Conservation (phyloP, 2,329 filamentous ascomycete species). For the Cordyceps cateniannulata region DNA sequence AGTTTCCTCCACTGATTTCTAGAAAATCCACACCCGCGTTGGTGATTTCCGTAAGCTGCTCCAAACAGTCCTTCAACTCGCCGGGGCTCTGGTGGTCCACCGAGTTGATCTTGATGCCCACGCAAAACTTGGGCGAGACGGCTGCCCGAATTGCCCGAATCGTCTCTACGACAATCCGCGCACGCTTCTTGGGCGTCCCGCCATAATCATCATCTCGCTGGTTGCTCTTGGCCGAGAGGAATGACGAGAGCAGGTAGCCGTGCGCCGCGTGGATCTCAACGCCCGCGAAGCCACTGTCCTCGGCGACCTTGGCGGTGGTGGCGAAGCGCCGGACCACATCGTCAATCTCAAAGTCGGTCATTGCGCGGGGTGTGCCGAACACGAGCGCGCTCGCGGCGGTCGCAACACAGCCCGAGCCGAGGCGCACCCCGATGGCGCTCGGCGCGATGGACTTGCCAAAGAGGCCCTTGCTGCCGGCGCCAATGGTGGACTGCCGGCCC, state of each 20-base stretch:
- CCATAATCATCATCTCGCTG: conserved; percentile 49
- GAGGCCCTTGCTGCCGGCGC: conserved; percentile 29
- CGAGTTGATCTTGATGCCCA: conserved; percentile 51
- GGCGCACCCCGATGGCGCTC: conserved; percentile 34
- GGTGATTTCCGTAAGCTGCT: conserved; percentile 47
- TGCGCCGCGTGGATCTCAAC: conserved; percentile 44
- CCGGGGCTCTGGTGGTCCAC: conserved; percentile 46
- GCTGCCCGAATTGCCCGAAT: conserved; percentile 34
- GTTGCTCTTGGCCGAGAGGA: conserved; percentile 45
- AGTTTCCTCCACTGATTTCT: conserved; percentile 59
- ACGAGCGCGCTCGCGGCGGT: conserved; percentile 26
- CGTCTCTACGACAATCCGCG: conserved; percentile 45
- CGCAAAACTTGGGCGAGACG: conserved; percentile 35
- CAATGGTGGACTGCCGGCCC: conserved; percentile 36
- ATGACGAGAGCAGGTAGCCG: conserved; percentile 52
- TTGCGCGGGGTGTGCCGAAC: conserved; percentile 50
- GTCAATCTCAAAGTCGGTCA: conserved; percentile 48
- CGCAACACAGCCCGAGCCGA: conserved; percentile 33
- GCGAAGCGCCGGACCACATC: conserved; percentile 47
- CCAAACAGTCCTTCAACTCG: conserved; percentile 45
- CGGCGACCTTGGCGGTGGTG: conserved; percentile 40
- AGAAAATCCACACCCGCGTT: conserved; percentile 56
- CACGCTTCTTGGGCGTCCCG: conserved; percentile 41
- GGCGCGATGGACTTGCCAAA: conserved; percentile 36
- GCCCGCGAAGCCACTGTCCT: conserved; percentile 40